phyloP scores from a whole-genome alignment of 805 yeast genomes.

The Cyberlindnera nakhonratchasimensis region DNA sequence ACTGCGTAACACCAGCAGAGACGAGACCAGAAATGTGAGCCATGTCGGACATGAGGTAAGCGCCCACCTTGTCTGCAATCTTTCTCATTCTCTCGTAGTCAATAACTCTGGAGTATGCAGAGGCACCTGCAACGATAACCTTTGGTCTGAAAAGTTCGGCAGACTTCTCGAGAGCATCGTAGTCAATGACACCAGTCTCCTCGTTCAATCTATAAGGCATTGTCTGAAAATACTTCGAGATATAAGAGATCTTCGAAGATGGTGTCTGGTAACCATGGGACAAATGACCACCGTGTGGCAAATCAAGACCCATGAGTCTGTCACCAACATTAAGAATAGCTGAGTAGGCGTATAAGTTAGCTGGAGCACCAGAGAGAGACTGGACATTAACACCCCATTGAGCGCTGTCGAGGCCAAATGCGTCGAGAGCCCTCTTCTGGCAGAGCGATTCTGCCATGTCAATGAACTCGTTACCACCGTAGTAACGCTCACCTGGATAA shows the following conservation, averaged over 20 bases:
- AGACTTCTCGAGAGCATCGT: conserved; percentile 88
- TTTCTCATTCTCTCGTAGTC: conserved; percentile 96
- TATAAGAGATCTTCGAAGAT: conserved; percentile 88
- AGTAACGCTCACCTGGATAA: conserved; percentile 98
- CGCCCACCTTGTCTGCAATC: conserved; percentile 96
- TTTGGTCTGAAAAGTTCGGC: conserved; percentile 94
- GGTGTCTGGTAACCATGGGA: conserved; percentile 98
- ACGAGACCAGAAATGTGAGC: conserved; percentile 97
- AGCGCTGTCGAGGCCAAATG: conserved; percentile 74
- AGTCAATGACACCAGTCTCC: conserved; percentile 92
- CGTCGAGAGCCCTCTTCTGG: conserved; percentile 90
- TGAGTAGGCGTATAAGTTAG: conserved; percentile 93
- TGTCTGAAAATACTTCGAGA: conserved; percentile 95
- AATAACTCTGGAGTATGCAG: conserved; percentile 94
- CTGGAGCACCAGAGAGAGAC: conserved; percentile 95
- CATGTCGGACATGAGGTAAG: conserved; percentile 95
- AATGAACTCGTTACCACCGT: conserved; percentile 97
- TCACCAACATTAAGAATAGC: conserved; percentile 95
- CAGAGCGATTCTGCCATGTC: conserved; percentile 91
- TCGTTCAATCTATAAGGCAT: conserved; percentile 96
- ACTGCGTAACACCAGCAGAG: conserved; percentile 92
- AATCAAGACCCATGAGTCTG: conserved; percentile 95
- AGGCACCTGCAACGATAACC: conserved; percentile 95
- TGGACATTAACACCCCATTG: conserved; percentile 99
- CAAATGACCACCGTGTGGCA: conserved; percentile 98